Base-by-base conservation (phyloP, 306 rosid species). In the Phaseolus lunatus region DNA sequence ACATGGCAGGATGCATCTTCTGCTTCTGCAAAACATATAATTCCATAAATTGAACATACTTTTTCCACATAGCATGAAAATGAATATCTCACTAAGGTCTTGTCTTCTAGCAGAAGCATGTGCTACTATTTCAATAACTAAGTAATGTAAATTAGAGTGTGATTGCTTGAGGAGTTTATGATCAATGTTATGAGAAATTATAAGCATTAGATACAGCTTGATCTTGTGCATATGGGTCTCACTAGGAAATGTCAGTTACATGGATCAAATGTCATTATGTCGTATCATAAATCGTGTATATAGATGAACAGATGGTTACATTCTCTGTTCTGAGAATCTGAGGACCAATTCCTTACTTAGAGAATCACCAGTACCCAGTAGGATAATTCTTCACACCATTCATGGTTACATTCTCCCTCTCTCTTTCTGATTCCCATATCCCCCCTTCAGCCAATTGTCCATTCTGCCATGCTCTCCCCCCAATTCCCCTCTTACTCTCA, bases 1-100 rank as follows among this genome's bases (percentile, higher is more conserved):
- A 95, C 90, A 95, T 88, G 67, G 87, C 77, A 33, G 99, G 99
- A 84, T 87, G 93, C 88, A 85, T 86, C 97, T 84, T 95, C 77
- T 63, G 75, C 84, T 89, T 95, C 99, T 92, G 97, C 89, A 95
- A 89, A 79, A 49, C 81, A 75, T 18, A 76, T 31, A 48, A 23
- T 27, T 58, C 56, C 75, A 79, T 47, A 70, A 57, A 50, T 9
- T 70, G 11, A 27, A 13, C 10, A 59, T 64, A 77, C 11, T 31
- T 47, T 41, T 23, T 59, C 77, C 44, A 48, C 44, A 41, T 15
- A 54, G 79, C 64, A 12, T 48, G 71, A 63, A 63, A 24, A 73
- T 59, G 20, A 50, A 45, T 66, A 41, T 63, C 26, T 80, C 53
- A 52, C 66, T 11, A 23, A 49, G 41, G 59, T 59, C 12, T 9